Base-by-base conservation (phyloP, 1,139 yeast species). In the Hemisphaericaspora xylofermentans region DNA sequence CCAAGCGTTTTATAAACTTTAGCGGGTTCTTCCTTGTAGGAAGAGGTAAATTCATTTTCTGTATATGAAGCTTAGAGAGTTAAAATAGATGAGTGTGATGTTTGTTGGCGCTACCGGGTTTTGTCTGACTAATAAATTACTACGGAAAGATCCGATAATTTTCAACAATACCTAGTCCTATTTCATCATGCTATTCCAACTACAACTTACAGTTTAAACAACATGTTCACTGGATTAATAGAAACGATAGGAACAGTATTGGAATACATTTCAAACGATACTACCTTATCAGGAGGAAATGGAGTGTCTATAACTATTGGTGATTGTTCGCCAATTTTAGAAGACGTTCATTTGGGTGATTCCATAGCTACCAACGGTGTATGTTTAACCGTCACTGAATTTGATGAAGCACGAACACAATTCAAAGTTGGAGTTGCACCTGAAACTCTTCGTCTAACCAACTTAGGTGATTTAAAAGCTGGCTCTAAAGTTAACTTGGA, bases 341-440 rank as follows among this genome's bases (percentile, higher is more conserved):
- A 58, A 0, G 98, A 93, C 59, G 91, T 88, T 46, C 88, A 88
- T 56, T 66, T 89, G 36, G 98, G 98, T 6, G 99, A 93, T 63
- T 87, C 96, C 9, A 94, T 93, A 43, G 80, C 93, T 34, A 79
- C 93, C 35, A 88, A 88, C 58, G 98, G 98, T 12, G 84, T 83
- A 0, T 93, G 99, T 61, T 71, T 93, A 38, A 94, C 99, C 0
- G 97, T 93, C n/a, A 89, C 96, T 0, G 91, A 84, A 52, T 89
- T 88, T 53, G 74, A 71, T 45, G 67, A 67, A 4, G 64, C 54
- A 3, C 61, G 58, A 38, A 63, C 74, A 12, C 58, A 60, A 40
- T 93, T 93, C 71, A 88, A 86, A 58, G 95, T 91, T 3, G 98
- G 98, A 0, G 71, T 94, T 26, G 88, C 96, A 1, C 96, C 96